Evolutionary conservation across 164 flowering plant genomes (phyloP).

Genomic region (Platanus orientalis): DNA sequence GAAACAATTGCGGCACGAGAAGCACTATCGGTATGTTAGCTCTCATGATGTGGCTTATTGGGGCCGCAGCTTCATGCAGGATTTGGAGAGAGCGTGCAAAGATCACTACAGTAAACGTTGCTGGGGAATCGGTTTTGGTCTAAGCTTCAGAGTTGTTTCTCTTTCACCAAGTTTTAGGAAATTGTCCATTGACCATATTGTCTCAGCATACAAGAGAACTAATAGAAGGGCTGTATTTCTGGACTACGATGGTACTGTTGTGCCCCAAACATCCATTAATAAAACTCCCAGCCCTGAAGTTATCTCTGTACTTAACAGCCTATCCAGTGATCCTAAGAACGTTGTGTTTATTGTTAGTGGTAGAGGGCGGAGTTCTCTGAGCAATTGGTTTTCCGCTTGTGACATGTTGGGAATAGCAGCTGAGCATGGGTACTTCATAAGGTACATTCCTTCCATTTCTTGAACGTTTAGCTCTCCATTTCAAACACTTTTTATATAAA

Average conservation of each 20-base stretch:
- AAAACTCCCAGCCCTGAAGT: constrained; percentile 59
- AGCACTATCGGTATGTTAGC: constrained; percentile 67
- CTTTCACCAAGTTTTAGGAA: constrained; percentile 69
- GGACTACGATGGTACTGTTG: constrained; percentile 79
- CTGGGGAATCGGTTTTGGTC: constrained; percentile 73
- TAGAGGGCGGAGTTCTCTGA: constrained; percentile 49
- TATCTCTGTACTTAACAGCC: constrained; percentile 38
- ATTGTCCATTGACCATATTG: constrained; percentile 45
- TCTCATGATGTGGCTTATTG: constrained; percentile 76
- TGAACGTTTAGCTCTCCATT: neutral
- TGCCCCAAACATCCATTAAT: constrained; percentile 47
- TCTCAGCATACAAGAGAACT: constrained; percentile 48
- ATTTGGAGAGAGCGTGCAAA: constrained; percentile 59
- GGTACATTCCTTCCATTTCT: constrained; percentile 29
- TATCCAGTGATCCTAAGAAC: constrained; percentile 61
- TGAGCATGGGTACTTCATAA: constrained; percentile 71
- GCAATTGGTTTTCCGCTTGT: constrained; percentile 66
- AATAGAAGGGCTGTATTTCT: constrained; percentile 64
- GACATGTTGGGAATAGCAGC: constrained; percentile 70
- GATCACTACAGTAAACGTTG: constrained; percentile 63
- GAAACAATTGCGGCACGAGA: constrained; percentile 71
- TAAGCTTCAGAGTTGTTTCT: constrained; percentile 59
- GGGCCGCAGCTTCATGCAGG: constrained; percentile 70
- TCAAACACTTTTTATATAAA: neutral
- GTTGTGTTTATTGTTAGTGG: constrained; percentile 80